phyloP scores from a whole-genome alignment of 2,329 filamentous ascomycete genomes.

The Fusarium oligoseptatum region DNA sequence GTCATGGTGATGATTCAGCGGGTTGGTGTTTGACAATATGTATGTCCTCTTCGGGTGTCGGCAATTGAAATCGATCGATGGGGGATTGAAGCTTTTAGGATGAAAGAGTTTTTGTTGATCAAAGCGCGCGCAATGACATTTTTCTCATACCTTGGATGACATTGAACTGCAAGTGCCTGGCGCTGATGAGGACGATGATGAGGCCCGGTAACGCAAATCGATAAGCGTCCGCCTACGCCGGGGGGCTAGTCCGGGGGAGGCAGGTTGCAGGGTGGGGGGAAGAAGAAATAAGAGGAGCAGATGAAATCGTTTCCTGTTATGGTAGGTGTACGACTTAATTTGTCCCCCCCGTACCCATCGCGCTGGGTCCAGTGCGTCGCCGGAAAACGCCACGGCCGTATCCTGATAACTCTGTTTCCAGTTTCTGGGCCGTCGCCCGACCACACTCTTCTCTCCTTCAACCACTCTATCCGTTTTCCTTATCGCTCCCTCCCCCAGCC shows the following conservation, averaged over 20 bases:
- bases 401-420: constrained; percentile 10
- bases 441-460: constrained; percentile 4
- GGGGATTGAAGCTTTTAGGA: neutral
- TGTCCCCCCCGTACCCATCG: neutral
- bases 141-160: neutral
- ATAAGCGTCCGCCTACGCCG: constrained; percentile 36
- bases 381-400: constrained; percentile 9
- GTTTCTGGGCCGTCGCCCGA: constrained; percentile 10
- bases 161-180: neutral
- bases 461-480: constrained; percentile 5
- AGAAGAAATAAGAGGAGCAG: neutral
- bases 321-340: neutral
- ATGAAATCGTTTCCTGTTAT: too few relatives aligned
- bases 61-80: neutral
- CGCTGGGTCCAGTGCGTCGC: constrained; percentile 19
- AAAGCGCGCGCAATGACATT: constrained; percentile 2
- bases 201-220: constrained; percentile 25
- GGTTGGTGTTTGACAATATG: neutral
- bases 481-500: neutral
- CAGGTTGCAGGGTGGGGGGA: neutral
- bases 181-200: neutral
- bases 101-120: neutral
- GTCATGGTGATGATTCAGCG: neutral
- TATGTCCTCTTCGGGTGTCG: neutral
- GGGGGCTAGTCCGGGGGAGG: constrained; percentile 30